phyloP scores from a whole-genome alignment of 2,329 filamentous ascomycete species.

The Pseudogymnoascus sp. region DNA sequence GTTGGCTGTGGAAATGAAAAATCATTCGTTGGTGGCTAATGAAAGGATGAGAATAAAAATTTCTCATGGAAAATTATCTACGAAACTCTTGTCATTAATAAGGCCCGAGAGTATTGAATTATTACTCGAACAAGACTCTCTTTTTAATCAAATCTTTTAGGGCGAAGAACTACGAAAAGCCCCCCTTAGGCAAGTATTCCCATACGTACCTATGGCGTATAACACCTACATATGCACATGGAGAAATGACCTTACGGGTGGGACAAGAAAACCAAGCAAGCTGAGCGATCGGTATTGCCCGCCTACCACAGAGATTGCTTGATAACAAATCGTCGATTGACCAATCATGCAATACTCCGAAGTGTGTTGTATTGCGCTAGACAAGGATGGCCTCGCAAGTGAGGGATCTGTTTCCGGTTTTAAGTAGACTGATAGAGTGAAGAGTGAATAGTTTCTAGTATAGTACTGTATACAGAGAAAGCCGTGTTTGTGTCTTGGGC shows the following conservation, averaged over 20 bases:
- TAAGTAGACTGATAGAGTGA: no score
- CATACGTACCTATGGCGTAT: background rate
- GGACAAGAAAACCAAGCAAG: background rate
- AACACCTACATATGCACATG: background rate
- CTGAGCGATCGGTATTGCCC: background rate
- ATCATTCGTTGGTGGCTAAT: background rate
- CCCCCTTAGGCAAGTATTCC: background rate
- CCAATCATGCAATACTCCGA: no score
- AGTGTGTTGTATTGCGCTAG: background rate
- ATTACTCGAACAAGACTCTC: background rate
- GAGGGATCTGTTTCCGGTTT: no score
- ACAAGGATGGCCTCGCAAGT: no score
- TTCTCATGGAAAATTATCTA: background rate
- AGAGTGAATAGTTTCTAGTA: no score
- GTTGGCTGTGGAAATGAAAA: background rate
- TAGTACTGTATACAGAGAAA: no score
- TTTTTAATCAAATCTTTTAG: background rate
- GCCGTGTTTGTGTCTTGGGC: no score
- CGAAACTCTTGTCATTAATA: background rate
- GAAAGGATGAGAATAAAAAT: background rate
- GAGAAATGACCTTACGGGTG: no score
- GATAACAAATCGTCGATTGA: background rate
- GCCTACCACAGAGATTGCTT: background rate
- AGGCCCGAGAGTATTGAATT: background rate
- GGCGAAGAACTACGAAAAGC: background rate